A percentile compares a stretch with the other conserved stretches of the same genome.
Evolutionary conservation across 176 grass and related monocot species (phyloP).

Genomic region (Otatea glauca): DNA sequence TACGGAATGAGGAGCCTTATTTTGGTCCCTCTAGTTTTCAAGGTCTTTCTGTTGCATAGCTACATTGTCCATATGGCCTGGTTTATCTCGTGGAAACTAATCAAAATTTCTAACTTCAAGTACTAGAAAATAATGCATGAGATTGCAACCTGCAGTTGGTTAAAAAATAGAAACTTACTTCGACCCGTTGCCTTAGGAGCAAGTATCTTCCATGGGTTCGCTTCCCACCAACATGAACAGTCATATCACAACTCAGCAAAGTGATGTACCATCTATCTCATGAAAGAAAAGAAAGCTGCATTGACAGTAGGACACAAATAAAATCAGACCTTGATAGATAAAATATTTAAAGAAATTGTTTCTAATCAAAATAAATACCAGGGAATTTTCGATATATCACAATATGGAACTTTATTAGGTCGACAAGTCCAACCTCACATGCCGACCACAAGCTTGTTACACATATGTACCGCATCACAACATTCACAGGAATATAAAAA

Average conservation of each 20-base stretch:
- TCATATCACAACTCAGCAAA: constrained; percentile 97
- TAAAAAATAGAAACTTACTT: constrained; percentile 62
- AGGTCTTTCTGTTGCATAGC: constrained; percentile 63
- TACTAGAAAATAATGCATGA: constrained; percentile 2
- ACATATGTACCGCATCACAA: constrained; percentile 84
- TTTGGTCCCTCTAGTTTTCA: constrained; percentile 60
- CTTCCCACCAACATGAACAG: constrained; percentile 98
- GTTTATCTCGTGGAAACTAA: constrained; percentile 96
- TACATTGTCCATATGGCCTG: constrained; percentile 63
- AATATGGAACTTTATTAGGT: constrained; percentile 77
- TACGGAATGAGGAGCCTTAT: constrained; percentile 43
- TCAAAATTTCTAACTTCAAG: constrained; percentile 31
- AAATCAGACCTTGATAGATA: not conserved
- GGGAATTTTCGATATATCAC: constrained; percentile 97
- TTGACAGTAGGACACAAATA: constrained; percentile 16
- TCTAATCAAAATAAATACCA: constrained; percentile 48
- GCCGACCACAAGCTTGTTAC: constrained; percentile 97
- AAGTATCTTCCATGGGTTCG: constrained; percentile 90
- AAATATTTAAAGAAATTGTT: not conserved
- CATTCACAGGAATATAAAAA: constrained; percentile 30
- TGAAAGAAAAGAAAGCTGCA: constrained; percentile 96
- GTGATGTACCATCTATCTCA: constrained; percentile 93
- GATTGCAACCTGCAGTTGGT: constrained; percentile 7
- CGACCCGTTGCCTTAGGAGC: constrained; percentile 86
- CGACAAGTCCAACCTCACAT: constrained; percentile 96